Evolutionary conservation across 192 early-diverging fungal genomes (phyloP), one percentile per base, ranked within the genome.

Genomic region (Funneliformis geosporum): DNA sequence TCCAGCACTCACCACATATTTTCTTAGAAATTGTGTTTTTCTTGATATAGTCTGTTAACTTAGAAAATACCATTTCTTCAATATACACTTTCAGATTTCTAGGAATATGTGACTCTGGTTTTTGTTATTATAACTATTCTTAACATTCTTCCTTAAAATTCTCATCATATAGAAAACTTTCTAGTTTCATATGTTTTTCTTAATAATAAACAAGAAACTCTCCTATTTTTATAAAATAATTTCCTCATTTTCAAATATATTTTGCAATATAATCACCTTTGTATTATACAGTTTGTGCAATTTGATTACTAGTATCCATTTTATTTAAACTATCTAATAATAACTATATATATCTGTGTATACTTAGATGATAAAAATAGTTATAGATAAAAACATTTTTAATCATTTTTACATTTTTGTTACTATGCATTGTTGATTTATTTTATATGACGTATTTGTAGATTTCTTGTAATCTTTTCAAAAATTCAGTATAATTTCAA

Each of bases 11-110:
- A n/a, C n/a, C n/a, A n/a, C n/a, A n/a, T n/a, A n/a, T n/a, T n/a
- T n/a, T n/a, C n/a, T n/a, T 25, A n/a, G 61, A 64, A n/a, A 64
- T 64, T n/a, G 23, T 64, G 61, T 64, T n/a, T 64, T 25, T 25
- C 27, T 64, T 64, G 23, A 64, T 64, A 64, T 64, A 25, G n/a
- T 25, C 61, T 27, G n/a, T 64, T 25, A 64, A 64, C 27, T 64
- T 64, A n/a, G 61, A 25, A 64, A 64, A 64, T 64, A 64, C 8
- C 9, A 8, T 64, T 3, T 64, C n/a, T 25, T 64, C 61, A 64
- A 64, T 64, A 64, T 64, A 64, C 9, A n/a, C 61, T 64, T 64
- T 64, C n/a, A 64, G 27, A 64, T 64, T 64, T n/a, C 23, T 64
- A 25, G 61, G 8, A 2, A n/a, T 25, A 64, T 25, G 8, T 64